phyloP scores from a whole-genome alignment of 129 eudicot genomes.

The Sambucus nigra region DNA sequence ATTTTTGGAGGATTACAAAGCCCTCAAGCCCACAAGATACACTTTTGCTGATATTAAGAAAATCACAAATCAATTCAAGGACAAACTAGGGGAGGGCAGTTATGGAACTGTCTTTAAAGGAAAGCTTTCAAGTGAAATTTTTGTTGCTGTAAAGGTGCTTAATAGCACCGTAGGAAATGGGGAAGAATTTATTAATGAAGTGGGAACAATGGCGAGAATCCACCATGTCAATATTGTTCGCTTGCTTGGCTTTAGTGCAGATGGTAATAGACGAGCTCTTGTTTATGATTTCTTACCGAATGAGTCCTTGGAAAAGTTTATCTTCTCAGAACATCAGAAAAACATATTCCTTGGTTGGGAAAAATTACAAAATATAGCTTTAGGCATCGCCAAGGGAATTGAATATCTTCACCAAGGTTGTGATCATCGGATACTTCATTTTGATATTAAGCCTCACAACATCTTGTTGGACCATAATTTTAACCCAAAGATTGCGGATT shows the following conservation, averaged over 20 bases:
- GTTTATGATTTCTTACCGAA: too few relatives aligned
- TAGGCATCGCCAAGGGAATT: conserved; percentile 9
- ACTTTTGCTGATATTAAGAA: conserved; percentile 7
- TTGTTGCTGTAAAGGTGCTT: conserved; percentile 6
- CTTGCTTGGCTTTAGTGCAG: conserved; percentile 3
- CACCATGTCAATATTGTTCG: conserved; percentile 9
- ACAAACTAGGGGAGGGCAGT: conserved; percentile 6
- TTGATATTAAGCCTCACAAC: too few relatives aligned
- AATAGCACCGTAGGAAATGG: neutral
- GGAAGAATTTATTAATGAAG: conserved; percentile 11
- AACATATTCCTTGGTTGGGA: neutral
- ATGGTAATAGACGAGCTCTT: too few relatives aligned
- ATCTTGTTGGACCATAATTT: too few relatives aligned
- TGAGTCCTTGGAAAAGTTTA: conserved; percentile 3
- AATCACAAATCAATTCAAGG: conserved; percentile 5
- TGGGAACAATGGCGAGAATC: conserved; percentile 4
- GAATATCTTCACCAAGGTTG: conserved; percentile 10
- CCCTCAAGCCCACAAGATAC: conserved; percentile 8
- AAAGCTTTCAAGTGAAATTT: neutral
- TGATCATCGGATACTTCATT: conserved; percentile 6
- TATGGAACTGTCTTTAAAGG: conserved; percentile 10
- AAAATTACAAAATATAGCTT: neutral
- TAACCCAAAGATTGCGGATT: too few relatives aligned
- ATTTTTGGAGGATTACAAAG: conserved; percentile 8
- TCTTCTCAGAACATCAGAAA: neutral